Conservation (phyloP, 805 yeast genomes). For the Ogataea allantospora region DNA sequence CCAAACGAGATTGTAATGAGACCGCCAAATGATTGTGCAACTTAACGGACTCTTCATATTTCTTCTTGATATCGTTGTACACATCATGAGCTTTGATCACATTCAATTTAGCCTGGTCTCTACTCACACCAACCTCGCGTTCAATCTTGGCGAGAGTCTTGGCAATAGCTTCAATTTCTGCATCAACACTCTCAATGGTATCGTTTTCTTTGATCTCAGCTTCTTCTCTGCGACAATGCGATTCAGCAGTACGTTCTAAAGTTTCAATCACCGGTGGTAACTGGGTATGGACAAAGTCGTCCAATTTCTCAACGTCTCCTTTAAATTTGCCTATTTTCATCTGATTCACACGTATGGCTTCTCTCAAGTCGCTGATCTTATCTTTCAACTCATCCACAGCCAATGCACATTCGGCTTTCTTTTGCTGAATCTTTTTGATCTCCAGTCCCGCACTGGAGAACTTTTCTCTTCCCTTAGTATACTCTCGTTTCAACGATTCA, state of each 20-base stretch:
- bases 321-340: conserved; percentile 23
- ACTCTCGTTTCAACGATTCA: conserved; percentile 7
- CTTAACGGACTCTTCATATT: conserved; percentile 35
- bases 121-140: conserved; percentile 49
- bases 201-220: conserved; percentile 41
- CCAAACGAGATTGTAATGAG: conserved; percentile 44
- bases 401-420: conserved; percentile 9
- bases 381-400: conserved; percentile 24
- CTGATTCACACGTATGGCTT: conserved; percentile 12
- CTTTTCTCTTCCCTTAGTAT: conserved; percentile 14
- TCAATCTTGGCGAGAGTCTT: conserved; percentile 52
- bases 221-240: conserved; percentile 48
- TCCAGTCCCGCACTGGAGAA: conserved; percentile 12
- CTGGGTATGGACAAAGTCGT: conserved; percentile 25
- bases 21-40: conserved; percentile 30
- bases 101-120: conserved; percentile 52
- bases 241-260: conserved; percentile 31
- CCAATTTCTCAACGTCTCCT: conserved; percentile 25
- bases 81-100: conserved; percentile 43
- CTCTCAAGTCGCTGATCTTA: conserved; percentile 23
- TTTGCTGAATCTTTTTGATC: conserved; percentile 11
- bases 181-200: conserved; percentile 46
- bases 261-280: conserved; percentile 30
- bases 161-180: conserved; percentile 47
- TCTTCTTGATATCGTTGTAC: conserved; percentile 42